These are phyloP conservation scores for Polyplosphaeria fusca DNA, from an alignment of 495 filamentous ascomycete species.

Conservation along the genomic window DNA sequence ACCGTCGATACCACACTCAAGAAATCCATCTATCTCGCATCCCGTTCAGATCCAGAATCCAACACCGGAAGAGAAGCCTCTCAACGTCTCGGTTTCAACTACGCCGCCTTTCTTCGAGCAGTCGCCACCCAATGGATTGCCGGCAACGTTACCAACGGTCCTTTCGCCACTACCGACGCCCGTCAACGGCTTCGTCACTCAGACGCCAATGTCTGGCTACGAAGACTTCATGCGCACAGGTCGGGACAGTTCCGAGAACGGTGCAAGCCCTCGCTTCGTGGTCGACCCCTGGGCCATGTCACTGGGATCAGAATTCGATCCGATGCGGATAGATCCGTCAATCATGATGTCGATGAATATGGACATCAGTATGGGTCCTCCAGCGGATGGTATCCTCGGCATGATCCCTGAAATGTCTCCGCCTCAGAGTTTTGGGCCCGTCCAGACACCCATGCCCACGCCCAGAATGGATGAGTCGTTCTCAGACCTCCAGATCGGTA, in stretches of 20 bases:
- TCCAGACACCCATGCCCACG: constrained; percentile 36
- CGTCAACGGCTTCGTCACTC: constrained; percentile 36
- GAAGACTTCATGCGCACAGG: constrained; percentile 36
- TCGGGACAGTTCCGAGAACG: constrained; percentile 34
- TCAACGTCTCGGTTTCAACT: constrained; percentile 21
- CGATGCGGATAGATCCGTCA: constrained; percentile 36
- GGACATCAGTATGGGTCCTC: constrained; percentile 41
- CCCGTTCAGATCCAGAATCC: constrained; percentile 17
- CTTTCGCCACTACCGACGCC: constrained; percentile 37
- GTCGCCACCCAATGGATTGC: constrained; percentile 34
- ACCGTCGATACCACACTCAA: constrained; percentile 12
- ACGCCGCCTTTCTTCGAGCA: constrained; percentile 39
- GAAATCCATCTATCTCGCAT: constrained; percentile 20
- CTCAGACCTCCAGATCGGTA: constrained; percentile 38
- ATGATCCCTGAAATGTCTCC: constrained; percentile 38
- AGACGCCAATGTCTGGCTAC: constrained; percentile 39
- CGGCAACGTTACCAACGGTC: constrained; percentile 24
- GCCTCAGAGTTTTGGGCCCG: constrained; percentile 29
- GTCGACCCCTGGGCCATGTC: constrained; percentile 42
- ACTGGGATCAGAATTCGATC: constrained; percentile 38
- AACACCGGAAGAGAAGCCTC: constrained; percentile 29
- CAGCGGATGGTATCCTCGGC: constrained; percentile 28
- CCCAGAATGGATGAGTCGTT: constrained; percentile 39
- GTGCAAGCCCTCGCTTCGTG: constrained; percentile 40
- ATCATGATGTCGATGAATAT: constrained; percentile 39